Percentiles rank a stretch among this genome's conserved stretches.
phyloP scores from a whole-genome alignment of 2,329 filamentous ascomycete genomes.

The Aspergillus sp. region DNA sequence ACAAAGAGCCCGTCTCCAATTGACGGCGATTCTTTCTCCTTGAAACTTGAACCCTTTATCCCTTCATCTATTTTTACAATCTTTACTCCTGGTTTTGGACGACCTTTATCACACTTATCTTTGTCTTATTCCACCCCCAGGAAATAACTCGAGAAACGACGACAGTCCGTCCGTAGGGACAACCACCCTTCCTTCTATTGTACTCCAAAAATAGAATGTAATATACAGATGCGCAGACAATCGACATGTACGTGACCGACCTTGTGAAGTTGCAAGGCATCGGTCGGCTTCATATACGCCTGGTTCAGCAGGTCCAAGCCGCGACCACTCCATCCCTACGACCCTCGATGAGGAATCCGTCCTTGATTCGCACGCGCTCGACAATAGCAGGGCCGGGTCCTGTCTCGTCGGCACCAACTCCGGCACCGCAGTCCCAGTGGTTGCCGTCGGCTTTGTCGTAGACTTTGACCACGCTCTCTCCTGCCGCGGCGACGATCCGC shows the following conservation, averaged over 20 bases:
- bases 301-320: constrained; percentile 76
- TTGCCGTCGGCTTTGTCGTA: constrained; percentile 96
- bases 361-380: constrained; percentile 85
- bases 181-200: constrained; percentile 13
- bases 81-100: neutral
- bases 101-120: neutral
- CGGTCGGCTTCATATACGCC: neutral
- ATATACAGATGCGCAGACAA: constrained; percentile 24
- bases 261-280: neutral
- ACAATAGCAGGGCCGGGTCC: constrained; percentile 70
- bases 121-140: neutral
- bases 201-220: constrained; percentile 18
- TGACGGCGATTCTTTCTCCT: neutral
- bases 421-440: constrained; percentile 95
- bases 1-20: neutral
- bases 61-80: constrained; percentile 15
- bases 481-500: constrained; percentile 85
- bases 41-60: neutral
- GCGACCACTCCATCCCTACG: constrained; percentile 85
- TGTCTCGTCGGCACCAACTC: constrained; percentile 68
- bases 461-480: constrained; percentile 93
- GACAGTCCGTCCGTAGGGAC: constrained; percentile 12
- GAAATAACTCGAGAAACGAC: neutral
- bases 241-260: constrained; percentile 17
- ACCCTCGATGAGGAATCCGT: constrained; percentile 92